These are phyloP conservation scores for Aureobasidium sp. DNA, from an alignment of 2,329 filamentous ascomycete genomes.

Conservation along the genomic window DNA sequence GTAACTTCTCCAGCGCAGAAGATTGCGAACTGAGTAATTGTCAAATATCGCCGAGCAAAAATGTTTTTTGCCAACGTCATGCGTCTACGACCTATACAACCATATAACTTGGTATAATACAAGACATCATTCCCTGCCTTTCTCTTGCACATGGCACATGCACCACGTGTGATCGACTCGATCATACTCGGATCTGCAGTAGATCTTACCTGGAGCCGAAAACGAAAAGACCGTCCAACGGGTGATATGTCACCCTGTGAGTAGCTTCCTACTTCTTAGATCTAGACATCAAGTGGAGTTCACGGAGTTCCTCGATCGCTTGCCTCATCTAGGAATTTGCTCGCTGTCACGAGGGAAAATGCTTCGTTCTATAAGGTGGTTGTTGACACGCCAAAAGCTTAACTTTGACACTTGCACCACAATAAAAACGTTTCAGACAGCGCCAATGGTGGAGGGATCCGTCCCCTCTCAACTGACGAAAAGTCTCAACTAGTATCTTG, in stretches of 20 bases:
- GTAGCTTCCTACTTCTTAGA: neutral
- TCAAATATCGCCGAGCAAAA: neutral
- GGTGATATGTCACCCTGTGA: neutral
- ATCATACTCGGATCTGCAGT: neutral
- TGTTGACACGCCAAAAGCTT: neutral
- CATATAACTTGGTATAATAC: too few relatives aligned
- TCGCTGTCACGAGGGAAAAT: too few relatives aligned
- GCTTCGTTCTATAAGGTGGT: neutral
- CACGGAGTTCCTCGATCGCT: neutral
- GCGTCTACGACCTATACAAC: neutral
- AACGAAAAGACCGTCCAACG: neutral
- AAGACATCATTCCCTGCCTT: too few relatives aligned
- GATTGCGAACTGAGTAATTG: too few relatives aligned
- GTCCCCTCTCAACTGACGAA: neutral
- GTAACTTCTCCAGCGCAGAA: too few relatives aligned
- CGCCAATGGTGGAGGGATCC: neutral
- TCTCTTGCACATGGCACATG: neutral
- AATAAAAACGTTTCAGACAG: neutral
- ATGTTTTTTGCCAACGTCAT: neutral
- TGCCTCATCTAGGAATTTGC: neutral
- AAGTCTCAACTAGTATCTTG: neutral
- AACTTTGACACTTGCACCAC: neutral
- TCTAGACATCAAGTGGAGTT: neutral
- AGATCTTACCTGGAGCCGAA: neutral
- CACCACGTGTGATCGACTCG: neutral